phyloP scores from a whole-genome alignment of 768 basidiomycete genomes.

The Kondoa malvinella region DNA sequence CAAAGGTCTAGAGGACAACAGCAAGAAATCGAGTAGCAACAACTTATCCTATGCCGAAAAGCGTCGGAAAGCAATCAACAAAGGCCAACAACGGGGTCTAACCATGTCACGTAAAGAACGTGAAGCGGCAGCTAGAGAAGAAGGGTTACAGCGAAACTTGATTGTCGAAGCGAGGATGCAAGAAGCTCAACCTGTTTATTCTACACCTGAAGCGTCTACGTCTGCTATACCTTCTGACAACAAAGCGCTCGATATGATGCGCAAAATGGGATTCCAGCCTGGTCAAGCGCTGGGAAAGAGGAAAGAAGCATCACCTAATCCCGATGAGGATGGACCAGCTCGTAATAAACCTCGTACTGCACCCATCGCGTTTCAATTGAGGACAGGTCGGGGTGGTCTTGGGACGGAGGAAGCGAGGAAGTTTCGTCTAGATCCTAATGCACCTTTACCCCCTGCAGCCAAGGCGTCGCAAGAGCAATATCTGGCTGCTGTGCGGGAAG shows the following conservation, averaged over 20 bases:
- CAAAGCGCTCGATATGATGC: slow-evolving; percentile 25
- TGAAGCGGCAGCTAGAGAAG: slow-evolving; percentile 20
- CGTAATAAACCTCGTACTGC: neutral
- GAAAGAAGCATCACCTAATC: neutral
- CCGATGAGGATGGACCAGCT: neutral
- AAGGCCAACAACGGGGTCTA: slow-evolving; percentile 10
- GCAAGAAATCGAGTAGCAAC: neutral
- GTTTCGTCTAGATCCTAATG: neutral
- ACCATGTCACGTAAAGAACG: slow-evolving; percentile 16
- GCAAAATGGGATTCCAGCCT: slow-evolving; percentile 27
- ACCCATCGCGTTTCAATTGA: neutral
- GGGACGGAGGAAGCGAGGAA: neutral
- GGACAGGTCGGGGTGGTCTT: neutral
- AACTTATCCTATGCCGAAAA: slow-evolving; percentile 18
- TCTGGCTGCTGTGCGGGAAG: slow-evolving; percentile 15
- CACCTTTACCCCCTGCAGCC: neutral
- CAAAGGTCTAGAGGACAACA: neutral
- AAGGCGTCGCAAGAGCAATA: slow-evolving; percentile 8
- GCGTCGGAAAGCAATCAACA: slow-evolving; percentile 18
- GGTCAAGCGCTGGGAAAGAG: slow-evolving; percentile 24
- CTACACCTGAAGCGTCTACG: neutral
- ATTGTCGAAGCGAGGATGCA: slow-evolving; percentile 9
- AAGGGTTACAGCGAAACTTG: slow-evolving; percentile 19
- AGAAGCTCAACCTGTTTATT: neutral
- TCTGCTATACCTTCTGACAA: slow-evolving; percentile 5